These are phyloP conservation scores for Glomus cerebriforme DNA, from an alignment of 192 early-diverging fungal genomes.

Conservation along the genomic window DNA sequence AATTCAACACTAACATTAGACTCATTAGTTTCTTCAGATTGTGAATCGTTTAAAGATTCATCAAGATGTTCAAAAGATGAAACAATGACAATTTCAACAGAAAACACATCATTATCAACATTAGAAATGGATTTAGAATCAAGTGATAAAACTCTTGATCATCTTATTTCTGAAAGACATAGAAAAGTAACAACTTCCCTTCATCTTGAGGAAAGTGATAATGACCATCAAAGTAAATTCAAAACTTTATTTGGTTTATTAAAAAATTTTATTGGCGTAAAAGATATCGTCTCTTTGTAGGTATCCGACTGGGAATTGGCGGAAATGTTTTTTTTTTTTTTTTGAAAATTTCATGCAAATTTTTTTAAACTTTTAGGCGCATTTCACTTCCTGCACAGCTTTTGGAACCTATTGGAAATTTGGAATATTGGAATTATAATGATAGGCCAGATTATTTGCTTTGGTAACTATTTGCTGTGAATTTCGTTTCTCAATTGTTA, in stretches of 20 bases:
- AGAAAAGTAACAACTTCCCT: neutral
- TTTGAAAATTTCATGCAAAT: neutral
- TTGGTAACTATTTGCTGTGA: conserved; percentile 29
- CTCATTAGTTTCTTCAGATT: neutral
- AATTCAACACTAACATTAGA: neutral
- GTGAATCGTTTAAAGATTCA: neutral
- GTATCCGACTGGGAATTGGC: too few species aligned
- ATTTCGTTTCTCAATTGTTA: neutral
- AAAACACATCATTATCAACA: neutral
- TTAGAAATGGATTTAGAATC: neutral
- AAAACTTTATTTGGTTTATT: conserved; percentile 59
- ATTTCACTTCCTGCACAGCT: conserved; percentile 72
- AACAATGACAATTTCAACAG: conserved; percentile 2
- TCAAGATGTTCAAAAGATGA: neutral
- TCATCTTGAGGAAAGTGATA: neutral
- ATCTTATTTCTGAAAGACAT: conserved; percentile 22
- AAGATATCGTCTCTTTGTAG: conserved; percentile 59
- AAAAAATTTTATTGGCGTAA: conserved; percentile 67
- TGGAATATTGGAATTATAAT: conserved; percentile 80
- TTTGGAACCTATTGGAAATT: conserved; percentile 70
- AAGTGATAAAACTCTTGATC: conserved; percentile 15
- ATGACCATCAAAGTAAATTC: conserved; percentile 56
- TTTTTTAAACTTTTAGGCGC: conserved; percentile 41
- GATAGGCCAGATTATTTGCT: conserved; percentile 75
- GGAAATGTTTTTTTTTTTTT: too few species aligned